These are phyloP conservation scores for Yarrowia sp. DNA, from an alignment of 805 yeast species.

Conservation along the genomic window DNA sequence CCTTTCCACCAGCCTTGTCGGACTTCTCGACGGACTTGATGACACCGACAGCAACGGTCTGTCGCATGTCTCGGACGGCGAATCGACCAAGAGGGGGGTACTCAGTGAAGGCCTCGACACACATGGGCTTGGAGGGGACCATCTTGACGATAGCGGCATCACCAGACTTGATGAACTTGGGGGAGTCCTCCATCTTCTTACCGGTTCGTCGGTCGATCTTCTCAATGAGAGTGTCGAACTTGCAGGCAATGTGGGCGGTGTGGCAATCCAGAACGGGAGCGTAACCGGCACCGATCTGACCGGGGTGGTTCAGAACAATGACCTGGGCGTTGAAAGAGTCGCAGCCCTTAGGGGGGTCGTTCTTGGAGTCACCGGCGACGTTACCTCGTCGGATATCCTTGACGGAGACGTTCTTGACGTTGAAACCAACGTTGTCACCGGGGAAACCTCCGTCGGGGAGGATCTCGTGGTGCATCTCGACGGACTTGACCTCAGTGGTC, in stretches of 20 bases:
- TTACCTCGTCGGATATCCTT: conserved; percentile 92
- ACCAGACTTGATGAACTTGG: conserved; percentile 94
- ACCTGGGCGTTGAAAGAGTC: conserved; percentile 86
- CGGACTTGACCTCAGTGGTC: conserved; percentile 88
- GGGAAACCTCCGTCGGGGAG: conserved; percentile 74
- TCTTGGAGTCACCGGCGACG: conserved; percentile 89
- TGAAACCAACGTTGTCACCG: conserved; percentile 92
- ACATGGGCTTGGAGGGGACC: conserved; percentile 88
- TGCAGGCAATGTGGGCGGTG: conserved; percentile 93
- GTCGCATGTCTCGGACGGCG: conserved; percentile 99
- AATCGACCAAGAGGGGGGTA: conserved; percentile 98
- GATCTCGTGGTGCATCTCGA: conserved; percentile 87
- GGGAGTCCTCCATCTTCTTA: conserved; percentile 85
- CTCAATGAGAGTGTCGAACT: conserved; percentile 76
- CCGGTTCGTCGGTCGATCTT: conserved; percentile 94
- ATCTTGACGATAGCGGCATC: conserved; percentile 94
- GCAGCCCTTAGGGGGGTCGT: conserved; percentile 83
- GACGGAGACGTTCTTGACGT: conserved; percentile 88
- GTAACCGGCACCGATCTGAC: conserved; percentile 91
- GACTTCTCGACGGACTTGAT: conserved; percentile 93
- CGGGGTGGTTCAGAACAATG: conserved; percentile 88
- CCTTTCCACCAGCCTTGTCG: conserved; percentile 85
- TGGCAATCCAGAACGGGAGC: conserved; percentile 91
- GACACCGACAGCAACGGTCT: conserved; percentile 99
- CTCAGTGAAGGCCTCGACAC: conserved; percentile 92